phyloP scores from a whole-genome alignment of 2,329 filamentous ascomycete genomes.

The Beauveria australis region DNA sequence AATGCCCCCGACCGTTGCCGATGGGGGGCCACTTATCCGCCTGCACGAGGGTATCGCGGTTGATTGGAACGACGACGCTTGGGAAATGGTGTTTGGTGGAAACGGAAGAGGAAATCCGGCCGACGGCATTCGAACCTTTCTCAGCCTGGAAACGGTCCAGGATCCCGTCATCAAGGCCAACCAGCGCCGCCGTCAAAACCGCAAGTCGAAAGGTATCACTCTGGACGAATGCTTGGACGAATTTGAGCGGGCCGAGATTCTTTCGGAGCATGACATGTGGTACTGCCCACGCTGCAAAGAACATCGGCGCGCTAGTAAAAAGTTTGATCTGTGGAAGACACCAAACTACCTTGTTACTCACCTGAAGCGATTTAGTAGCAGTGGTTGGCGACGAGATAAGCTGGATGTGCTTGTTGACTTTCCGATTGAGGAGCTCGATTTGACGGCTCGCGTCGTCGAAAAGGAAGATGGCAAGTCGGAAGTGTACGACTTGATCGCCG shows the following conservation, averaged over 20 bases:
- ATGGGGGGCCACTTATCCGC: constrained; percentile 60
- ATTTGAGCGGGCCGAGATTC: constrained; percentile 85
- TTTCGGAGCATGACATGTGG: constrained; percentile 96
- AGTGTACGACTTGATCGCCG: constrained; percentile 86
- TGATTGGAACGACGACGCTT: constrained; percentile 70
- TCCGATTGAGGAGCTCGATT: constrained; percentile 77
- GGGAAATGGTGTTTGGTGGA: constrained; percentile 61
- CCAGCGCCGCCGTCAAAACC: constrained; percentile 54
- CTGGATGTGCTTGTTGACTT: constrained; percentile 88
- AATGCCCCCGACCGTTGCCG: constrained; percentile 29
- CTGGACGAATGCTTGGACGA: constrained; percentile 89
- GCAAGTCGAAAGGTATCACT: constrained; percentile 56
- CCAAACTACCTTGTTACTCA: constrained; percentile 94
- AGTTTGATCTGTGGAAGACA: constrained; percentile 93
- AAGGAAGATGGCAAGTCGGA: constrained; percentile 74
- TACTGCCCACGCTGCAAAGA: constrained; percentile 96
- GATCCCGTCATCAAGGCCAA: constrained; percentile 58
- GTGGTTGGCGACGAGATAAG: constrained; percentile 77
- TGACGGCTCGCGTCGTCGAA: constrained; percentile 70
- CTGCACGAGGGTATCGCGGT: constrained; percentile 79
- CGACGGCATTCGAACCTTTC: constrained; percentile 54
- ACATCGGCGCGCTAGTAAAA: constrained; percentile 85
- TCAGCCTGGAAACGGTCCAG: constrained; percentile 41
- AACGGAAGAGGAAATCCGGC: constrained; percentile 27
- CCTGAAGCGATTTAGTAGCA: constrained; percentile 88